These are phyloP conservation scores for Penicillium nucicola DNA, from an alignment of 495 filamentous ascomycete genomes.

Conservation along the genomic window DNA sequence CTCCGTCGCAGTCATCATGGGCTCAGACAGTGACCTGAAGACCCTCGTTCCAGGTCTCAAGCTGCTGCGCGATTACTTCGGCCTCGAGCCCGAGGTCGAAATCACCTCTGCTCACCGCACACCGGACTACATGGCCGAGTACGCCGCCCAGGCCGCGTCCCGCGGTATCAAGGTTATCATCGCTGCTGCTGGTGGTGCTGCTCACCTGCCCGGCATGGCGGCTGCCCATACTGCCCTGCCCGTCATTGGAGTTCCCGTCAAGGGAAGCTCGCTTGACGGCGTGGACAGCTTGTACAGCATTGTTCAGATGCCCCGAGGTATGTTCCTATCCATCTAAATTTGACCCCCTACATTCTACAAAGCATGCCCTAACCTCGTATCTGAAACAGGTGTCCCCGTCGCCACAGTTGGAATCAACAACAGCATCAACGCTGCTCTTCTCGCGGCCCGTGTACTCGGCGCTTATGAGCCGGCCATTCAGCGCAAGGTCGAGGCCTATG, in stretches of 20 bases:
- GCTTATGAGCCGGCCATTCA: slow-evolving; percentile 56
- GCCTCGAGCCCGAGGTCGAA: slow-evolving; percentile 69
- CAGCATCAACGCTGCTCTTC: slow-evolving; percentile 83
- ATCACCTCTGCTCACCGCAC: slow-evolving; percentile 97
- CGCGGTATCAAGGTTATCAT: slow-evolving; percentile 86
- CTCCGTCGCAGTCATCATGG: slow-evolving; percentile 85
- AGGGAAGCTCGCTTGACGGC: slow-evolving; percentile 81
- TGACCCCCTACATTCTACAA: no score
- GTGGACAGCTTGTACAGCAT: slow-evolving; percentile 87
- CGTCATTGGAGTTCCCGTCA: slow-evolving; percentile 90
- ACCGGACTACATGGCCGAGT: slow-evolving; percentile 74
- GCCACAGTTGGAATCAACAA: slow-evolving; percentile 94
- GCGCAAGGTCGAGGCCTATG: slow-evolving; percentile 64
- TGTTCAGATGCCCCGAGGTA: slow-evolving; percentile 84
- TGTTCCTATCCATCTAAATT: slow-evolving; percentile 4
- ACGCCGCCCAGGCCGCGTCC: slow-evolving; percentile 63
- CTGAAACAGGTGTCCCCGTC: slow-evolving; percentile 65
- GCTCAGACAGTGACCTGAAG: slow-evolving; percentile 88
- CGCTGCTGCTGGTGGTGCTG: slow-evolving; percentile 89
- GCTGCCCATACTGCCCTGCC: slow-evolving; percentile 83
- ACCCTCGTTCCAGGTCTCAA: slow-evolving; percentile 73
- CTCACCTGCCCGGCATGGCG: slow-evolving; percentile 90
- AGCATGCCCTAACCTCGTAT: not conserved
- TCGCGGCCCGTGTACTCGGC: slow-evolving; percentile 84
- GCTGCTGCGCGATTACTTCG: slow-evolving; percentile 67